Evolutionary conservation across 768 basidiomycete genomes (phyloP), one percentile per base, ranked within the genome.

Genomic region (Tylopilus felleus): DNA sequence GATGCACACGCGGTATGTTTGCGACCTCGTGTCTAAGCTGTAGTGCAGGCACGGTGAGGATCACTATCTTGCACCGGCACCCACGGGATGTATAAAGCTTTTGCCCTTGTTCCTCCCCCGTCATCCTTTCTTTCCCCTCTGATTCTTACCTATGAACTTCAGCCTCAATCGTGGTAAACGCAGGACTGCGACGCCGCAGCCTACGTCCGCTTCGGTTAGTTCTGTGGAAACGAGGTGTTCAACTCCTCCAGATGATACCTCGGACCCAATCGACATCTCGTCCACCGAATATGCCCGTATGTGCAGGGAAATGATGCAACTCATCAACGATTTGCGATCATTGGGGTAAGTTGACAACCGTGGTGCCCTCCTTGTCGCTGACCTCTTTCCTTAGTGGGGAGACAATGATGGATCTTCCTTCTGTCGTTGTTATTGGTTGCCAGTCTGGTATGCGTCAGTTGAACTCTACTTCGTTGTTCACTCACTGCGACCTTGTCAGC

Each of bases 401-500:
- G 2, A 62, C 61, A 8, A 31, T 73, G 31, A 68, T 83, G 0
- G 74, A 78, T 51, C 59, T 82, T 14, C 82, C 82, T n/a, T 70
- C 74, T 8, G 74, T 83, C 10, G 78, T 74, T 0, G 81, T 83
- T 8, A 82, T 83, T 27, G 82, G 82, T 1, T 71, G 75, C 9
- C 82, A 83, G 55, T 83, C 82, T 0, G 79, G 80, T 81, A 49
- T 28, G 75, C 55, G 21, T 25, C 12, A 13, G 0, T 36, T 23
- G 22, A 3, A 12, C 27, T 23, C 5, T 12, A 33, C 41, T 42
- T 47, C 16, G 14, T 17, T 22, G 13, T 41, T 47, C 21, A 47
- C 48, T 58, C 49, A 39, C 39, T 14, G 13, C 49, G 7, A 53
- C 22, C n/a, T n/a, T 31, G 29, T 51, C 43, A 83, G 82, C 80